These are phyloP conservation scores for Malus hybrid DNA, from an alignment of 331 rosid species.

Conservation along the genomic window DNA sequence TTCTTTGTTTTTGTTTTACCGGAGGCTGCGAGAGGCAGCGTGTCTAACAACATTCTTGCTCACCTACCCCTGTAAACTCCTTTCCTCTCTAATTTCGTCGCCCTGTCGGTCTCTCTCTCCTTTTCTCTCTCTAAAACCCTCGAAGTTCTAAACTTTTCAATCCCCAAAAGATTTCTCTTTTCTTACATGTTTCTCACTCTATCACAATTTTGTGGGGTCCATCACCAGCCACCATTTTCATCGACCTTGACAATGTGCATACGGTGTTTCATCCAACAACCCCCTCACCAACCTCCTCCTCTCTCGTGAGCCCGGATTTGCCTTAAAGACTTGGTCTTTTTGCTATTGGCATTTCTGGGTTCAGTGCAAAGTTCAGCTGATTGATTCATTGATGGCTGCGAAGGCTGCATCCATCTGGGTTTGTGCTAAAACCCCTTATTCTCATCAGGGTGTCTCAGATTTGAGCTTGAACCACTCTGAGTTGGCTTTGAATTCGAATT, in stretches of 20 bases:
- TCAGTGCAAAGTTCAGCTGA: slow-evolving; percentile 1
- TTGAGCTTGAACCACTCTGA: slow-evolving; percentile 17
- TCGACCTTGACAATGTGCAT: slow-evolving; percentile 38
- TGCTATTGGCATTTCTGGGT: not conserved
- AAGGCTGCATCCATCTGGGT: slow-evolving; percentile 31
- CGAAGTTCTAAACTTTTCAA: not conserved
- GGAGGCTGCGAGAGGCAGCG: slow-evolving; percentile 2
- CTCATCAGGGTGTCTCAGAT: slow-evolving; percentile 27
- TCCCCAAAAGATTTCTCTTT: not conserved
- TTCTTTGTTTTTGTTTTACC: not conserved
- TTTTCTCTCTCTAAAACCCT: not conserved
- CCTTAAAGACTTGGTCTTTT: not conserved
- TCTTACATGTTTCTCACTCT: not conserved
- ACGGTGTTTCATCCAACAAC: slow-evolving; percentile 32
- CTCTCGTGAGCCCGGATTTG: slow-evolving; percentile 20
- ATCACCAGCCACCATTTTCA: slow-evolving; percentile 28
- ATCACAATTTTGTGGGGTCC: slow-evolving; percentile 32
- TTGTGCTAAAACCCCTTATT: slow-evolving; percentile 24
- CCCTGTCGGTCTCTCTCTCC: not conserved
- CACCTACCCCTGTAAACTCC: slow-evolving; percentile 29
- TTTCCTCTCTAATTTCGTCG: slow-evolving; percentile 5
- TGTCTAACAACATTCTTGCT: slow-evolving; percentile 44
- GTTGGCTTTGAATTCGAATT: slow-evolving; percentile 26
- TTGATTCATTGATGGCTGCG: slow-evolving; percentile 46
- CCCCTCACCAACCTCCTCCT: slow-evolving; percentile 35